phyloP scores from a whole-genome alignment of 352 stramenopile genomes.

The Globisporangium nodosum region DNA sequence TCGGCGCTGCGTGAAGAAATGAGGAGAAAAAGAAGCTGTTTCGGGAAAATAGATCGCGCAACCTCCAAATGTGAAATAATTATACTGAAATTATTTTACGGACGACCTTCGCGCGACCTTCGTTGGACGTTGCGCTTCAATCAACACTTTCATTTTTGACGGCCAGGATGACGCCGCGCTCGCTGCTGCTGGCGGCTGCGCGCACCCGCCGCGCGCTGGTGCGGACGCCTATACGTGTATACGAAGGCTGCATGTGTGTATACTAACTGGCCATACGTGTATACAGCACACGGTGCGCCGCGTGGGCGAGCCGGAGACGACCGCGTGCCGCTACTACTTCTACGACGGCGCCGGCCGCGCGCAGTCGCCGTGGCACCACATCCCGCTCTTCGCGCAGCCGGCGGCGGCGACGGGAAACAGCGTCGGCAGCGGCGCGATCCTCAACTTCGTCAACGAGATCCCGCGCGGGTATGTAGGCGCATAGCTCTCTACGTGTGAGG shows the following conservation, averaged over 20 bases:
- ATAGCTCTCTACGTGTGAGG: neutral
- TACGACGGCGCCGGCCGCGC: slow-evolving; percentile 63
- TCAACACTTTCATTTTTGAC: too few relatives aligned
- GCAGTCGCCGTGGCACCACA: slow-evolving; percentile 92
- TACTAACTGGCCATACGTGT: neutral
- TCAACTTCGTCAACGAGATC: slow-evolving; percentile 95
- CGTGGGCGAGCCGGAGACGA: slow-evolving; percentile 51
- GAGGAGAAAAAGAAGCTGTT: neutral
- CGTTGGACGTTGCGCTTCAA: neutral
- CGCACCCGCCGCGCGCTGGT: neutral
- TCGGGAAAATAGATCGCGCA: neutral
- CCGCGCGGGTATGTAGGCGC: slow-evolving; percentile 47
- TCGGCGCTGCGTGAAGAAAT: too few relatives aligned
- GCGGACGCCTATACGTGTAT: neutral
- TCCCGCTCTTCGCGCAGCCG: slow-evolving; percentile 72
- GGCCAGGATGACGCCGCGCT: too few relatives aligned
- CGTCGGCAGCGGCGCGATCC: slow-evolving; percentile 33
- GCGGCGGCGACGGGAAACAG: slow-evolving; percentile 18
- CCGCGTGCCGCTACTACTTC: slow-evolving; percentile 83
- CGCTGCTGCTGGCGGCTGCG: too few relatives aligned
- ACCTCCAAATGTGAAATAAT: neutral
- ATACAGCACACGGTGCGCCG: slow-evolving; percentile 61
- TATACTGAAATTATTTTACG: neutral
- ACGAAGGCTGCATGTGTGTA: neutral
- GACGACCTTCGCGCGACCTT: neutral